These are phyloP conservation scores for Saccharum hybrid DNA, from an alignment of 202 grass and related monocot species.

Conservation along the genomic window DNA sequence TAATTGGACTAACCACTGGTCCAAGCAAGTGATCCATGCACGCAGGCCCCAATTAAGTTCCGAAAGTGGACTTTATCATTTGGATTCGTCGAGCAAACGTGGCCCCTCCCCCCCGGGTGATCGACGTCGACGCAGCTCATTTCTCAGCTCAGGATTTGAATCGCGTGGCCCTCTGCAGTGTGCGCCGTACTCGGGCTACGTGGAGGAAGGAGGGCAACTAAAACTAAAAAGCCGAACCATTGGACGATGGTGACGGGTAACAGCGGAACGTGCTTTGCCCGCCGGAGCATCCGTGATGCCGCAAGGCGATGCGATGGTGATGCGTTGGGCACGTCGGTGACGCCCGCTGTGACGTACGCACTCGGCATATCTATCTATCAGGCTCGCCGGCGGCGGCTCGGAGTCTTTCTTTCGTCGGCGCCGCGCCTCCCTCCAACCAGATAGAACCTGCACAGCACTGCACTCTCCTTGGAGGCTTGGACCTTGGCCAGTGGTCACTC, in stretches of 20 bases:
- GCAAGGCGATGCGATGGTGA: background rate
- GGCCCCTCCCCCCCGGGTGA: background rate
- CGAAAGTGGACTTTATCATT: background rate
- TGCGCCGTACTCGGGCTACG: background rate
- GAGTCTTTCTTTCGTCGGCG: background rate
- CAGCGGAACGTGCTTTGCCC: constrained; percentile 11
- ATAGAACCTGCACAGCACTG: background rate
- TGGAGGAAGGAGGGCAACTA: background rate
- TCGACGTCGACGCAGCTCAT: background rate
- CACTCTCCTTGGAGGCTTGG: background rate
- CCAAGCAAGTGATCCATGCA: background rate
- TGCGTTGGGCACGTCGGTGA: constrained; percentile 17
- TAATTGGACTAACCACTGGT: background rate
- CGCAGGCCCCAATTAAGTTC: background rate
- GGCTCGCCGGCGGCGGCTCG: background rate
- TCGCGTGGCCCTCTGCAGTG: background rate
- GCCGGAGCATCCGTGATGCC: background rate
- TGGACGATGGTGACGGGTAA: background rate
- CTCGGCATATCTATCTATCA: background rate
- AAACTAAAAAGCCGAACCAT: background rate
- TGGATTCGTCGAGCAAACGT: background rate
- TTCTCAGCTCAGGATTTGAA: background rate
- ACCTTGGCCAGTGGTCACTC: background rate
- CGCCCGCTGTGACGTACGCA: constrained; percentile 30
- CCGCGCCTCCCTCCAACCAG: background rate